phyloP scores from a whole-genome alignment of 108 stramenopile species.

The Aurantiochytrium sp. region DNA sequence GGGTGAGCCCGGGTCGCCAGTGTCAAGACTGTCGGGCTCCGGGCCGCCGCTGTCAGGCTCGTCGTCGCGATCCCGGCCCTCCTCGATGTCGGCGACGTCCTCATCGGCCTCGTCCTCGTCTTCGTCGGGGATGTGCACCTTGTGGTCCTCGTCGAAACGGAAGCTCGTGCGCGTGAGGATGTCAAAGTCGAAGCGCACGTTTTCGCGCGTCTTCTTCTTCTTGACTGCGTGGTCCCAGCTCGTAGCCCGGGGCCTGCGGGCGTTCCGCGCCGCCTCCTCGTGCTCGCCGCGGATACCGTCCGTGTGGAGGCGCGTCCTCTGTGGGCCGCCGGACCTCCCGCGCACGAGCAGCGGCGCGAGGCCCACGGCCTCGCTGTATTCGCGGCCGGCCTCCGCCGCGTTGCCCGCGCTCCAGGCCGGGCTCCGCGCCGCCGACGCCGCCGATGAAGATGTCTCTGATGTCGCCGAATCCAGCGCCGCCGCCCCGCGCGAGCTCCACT shows the following conservation, averaged over 20 bases:
- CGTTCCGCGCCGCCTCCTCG: not conserved
- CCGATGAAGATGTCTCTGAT: no score
- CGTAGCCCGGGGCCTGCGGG: not conserved
- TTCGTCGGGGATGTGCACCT: slow-evolving; percentile 16
- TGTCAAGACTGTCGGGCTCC: no score
- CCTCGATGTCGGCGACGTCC: not conserved
- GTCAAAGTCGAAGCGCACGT: not conserved
- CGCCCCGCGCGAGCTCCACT: no score
- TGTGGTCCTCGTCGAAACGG: not conserved
- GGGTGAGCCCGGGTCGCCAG: no score
- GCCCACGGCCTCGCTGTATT: no score
- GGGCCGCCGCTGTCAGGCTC: not conserved
- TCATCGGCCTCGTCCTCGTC: not conserved
- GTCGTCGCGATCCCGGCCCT: not conserved
- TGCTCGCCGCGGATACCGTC: not conserved
- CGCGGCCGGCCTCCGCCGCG: no score
- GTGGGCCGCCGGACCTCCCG: not conserved
- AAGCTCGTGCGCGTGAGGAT: not conserved
- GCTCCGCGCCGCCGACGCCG: no score
- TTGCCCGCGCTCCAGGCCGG: no score
- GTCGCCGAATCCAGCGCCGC: no score
- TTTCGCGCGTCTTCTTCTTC: not conserved
- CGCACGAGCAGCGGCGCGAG: no score
- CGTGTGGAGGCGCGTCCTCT: not conserved
- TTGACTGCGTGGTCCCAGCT: not conserved